Evolutionary conservation across 2,329 filamentous ascomycete species (phyloP).

Genomic region (Rhytidhysteron rufulum): DNA sequence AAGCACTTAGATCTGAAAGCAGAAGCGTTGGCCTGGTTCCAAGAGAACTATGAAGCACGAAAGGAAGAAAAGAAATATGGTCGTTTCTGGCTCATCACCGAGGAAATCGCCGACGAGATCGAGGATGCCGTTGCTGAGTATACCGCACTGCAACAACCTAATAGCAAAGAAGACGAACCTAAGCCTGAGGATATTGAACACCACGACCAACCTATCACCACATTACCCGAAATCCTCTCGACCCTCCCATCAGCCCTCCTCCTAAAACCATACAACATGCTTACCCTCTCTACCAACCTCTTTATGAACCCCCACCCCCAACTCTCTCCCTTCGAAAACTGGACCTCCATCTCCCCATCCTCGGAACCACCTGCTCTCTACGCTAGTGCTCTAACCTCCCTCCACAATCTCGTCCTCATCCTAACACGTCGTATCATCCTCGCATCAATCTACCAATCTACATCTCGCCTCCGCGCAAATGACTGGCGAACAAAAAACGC

Average conservation of each 20-base stretch:
- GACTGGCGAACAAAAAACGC: constrained; percentile 21
- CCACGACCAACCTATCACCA: background rate
- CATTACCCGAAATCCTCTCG: constrained; percentile 14
- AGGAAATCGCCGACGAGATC: constrained; percentile 32
- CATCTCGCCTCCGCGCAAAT: constrained; percentile 60
- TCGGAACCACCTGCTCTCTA: constrained; percentile 64
- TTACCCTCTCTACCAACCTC: constrained; percentile 26
- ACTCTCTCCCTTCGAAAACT: constrained; percentile 55
- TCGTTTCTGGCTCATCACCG: constrained; percentile 61
- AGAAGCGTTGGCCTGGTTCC: constrained; percentile 60
- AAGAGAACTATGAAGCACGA: constrained; percentile 60
- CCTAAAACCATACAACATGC: constrained; percentile 22
- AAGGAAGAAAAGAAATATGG: constrained; percentile 60
- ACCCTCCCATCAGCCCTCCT: constrained; percentile 31
- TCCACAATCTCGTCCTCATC: constrained; percentile 64
- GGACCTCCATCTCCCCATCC: constrained; percentile 55
- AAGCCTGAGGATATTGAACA: background rate
- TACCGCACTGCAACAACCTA: constrained; percentile 1
- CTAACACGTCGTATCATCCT: constrained; percentile 69
- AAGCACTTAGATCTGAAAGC: constrained; percentile 64
- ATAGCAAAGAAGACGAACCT: background rate
- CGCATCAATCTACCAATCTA: constrained; percentile 65
- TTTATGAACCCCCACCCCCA: constrained; percentile 35
- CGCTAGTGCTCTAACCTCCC: constrained; percentile 71
- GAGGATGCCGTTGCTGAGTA: constrained; percentile 22